phyloP scores from a whole-genome alignment of 2,329 filamentous ascomycete genomes.

The Metarhizium guizhouense region DNA sequence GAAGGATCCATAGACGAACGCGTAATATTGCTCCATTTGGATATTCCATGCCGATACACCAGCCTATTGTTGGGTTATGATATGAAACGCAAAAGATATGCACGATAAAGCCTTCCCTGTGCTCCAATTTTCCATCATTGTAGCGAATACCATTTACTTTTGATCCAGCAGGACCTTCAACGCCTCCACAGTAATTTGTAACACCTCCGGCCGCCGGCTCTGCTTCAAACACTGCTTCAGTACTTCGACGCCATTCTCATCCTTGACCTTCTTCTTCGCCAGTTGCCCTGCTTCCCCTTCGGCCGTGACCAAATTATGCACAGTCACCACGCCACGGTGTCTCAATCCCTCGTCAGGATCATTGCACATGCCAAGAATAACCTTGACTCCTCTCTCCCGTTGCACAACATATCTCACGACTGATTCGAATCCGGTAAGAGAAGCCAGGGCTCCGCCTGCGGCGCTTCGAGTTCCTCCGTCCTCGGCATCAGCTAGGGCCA shows the following conservation, averaged over 20 bases:
- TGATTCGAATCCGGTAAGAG: constrained; percentile 68
- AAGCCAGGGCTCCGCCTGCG: constrained; percentile 80
- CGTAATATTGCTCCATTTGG: background rate
- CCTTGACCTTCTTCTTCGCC: constrained; percentile 51
- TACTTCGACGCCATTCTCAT: constrained; percentile 54
- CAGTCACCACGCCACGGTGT: constrained; percentile 65
- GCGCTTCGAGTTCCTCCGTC: constrained; percentile 72
- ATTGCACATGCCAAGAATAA: constrained; percentile 71
- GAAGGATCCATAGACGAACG: background rate
- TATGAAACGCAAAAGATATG: background rate
- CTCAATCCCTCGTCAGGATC: constrained; percentile 63
- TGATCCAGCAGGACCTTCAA: constrained; percentile 56
- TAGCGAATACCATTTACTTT: background rate
- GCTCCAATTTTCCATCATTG: background rate
- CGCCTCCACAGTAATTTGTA: constrained; percentile 63
- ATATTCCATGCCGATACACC: background rate
- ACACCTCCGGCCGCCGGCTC: constrained; percentile 58
- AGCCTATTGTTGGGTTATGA: background rate
- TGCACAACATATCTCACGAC: constrained; percentile 64
- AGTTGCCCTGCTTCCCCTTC: constrained; percentile 56
- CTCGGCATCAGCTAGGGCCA: constrained; percentile 81
- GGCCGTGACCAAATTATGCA: constrained; percentile 62
- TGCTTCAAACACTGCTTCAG: constrained; percentile 63
- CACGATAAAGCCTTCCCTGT: background rate
- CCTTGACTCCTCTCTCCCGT: constrained; percentile 61